Evolutionary conservation across 2,329 filamentous ascomycete genomes (phyloP), one percentile per base, ranked within the genome.

Genomic region (Colletotrichum neosansevieriae): DNA sequence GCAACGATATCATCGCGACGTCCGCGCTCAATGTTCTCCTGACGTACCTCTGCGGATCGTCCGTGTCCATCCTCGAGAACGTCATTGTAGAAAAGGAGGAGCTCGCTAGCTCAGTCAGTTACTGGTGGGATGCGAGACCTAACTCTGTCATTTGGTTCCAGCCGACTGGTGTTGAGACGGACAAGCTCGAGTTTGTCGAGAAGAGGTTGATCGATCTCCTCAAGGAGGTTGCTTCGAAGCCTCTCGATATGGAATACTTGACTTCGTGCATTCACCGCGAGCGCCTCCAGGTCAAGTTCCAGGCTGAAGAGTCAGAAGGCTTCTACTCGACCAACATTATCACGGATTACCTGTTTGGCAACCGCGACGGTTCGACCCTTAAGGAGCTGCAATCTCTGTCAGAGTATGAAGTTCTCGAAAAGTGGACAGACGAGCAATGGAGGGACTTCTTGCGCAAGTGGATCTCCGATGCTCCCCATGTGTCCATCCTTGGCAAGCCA

Each of bases 31-130:
- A 92, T 71, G 88, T 97, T 58, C 81, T 97, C 2, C 85, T 97
- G 44, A 90, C 91, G 2, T 99, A 98, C 75, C 88, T 99, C 17
- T 94, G 93, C 71, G 96, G 94, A 6, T 98, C 96, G 0, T 97
- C 97, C 1, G 94, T 97, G 3, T 95, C 95, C 0, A 85, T 99
- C 1, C 83, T 99, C 6, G 95, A 98, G 76, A 98, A 98, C 73
- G 87, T 90, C 17, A 86, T 99, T 69, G 96, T 99, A 2, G 96
- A 99, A 76, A 94, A 91, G 74, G 95, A 98, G 79, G 92, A 97
- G 73, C 87, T 98, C 51, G 93, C 94, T 3, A 98, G 94, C 79
- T 93, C 91, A 6, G 90, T 98, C 11, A 90, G 90, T 56, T 94
- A 92, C 78, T 91, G 88, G 78, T 91, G 89, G 74, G 94, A 98